Evolutionary conservation across 805 yeast species (phyloP).

Genomic region (Schwanniomyces pseudopolymorphus): DNA sequence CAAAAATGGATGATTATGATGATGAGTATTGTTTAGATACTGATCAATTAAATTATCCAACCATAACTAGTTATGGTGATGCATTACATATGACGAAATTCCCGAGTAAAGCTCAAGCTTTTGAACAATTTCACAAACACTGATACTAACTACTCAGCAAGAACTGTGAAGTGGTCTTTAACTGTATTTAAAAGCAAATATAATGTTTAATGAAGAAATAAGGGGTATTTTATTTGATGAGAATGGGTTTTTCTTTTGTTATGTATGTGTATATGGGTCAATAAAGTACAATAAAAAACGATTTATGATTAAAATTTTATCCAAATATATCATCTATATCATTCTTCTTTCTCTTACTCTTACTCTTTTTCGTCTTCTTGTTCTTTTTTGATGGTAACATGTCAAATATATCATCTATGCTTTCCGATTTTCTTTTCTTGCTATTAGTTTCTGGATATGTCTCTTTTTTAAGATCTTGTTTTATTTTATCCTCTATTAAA

Average conservation of each 20-base stretch:
- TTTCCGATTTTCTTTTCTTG: not conserved
- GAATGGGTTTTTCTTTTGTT: not conserved
- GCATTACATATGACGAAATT: not conserved
- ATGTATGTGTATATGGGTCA: not conserved
- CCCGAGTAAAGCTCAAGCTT: not conserved
- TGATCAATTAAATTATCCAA: constrained; percentile 33
- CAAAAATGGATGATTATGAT: constrained; percentile 33
- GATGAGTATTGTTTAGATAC: constrained; percentile 44
- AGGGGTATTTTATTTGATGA: not conserved
- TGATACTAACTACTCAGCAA: too few relatives aligned
- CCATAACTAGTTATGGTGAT: constrained; percentile 5
- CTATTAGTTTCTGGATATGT: not conserved
- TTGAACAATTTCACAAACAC: not conserved
- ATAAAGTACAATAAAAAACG: not conserved
- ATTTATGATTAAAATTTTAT: constrained; percentile 12
- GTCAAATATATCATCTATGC: constrained; percentile 10
- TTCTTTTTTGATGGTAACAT: constrained; percentile 7
- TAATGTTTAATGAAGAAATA: not conserved
- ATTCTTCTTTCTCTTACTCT: constrained; percentile 46
- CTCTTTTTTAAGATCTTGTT: constrained; percentile 10
- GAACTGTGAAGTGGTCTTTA: not conserved
- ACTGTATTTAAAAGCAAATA: too few relatives aligned
- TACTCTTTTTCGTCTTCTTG: constrained; percentile 30
- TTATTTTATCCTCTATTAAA: not conserved
- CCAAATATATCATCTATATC: constrained; percentile 81